Conservation (phyloP, 2,329 filamentous ascomycete genomes). For the Aureobasidium pullulans region DNA sequence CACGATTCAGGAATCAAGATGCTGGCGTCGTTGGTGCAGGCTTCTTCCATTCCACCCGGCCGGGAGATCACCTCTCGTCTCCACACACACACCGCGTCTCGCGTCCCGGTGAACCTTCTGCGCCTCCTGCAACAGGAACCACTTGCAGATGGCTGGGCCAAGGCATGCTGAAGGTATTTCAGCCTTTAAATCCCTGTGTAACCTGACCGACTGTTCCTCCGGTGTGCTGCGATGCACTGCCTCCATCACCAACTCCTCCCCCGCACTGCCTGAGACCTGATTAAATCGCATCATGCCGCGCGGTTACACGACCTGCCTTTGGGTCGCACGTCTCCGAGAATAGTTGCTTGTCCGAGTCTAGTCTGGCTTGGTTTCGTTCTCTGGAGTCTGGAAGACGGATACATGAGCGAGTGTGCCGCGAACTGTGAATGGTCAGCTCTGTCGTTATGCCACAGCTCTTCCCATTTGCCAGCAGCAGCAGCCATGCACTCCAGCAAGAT, state of each 20-base stretch:
- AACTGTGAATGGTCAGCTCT: constrained; percentile 13
- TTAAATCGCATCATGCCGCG: constrained; percentile 1
- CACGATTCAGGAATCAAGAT: not conserved
- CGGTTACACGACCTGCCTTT: not conserved
- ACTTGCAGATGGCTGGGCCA: not conserved
- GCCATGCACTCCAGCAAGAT: constrained; percentile 17
- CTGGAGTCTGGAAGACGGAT: constrained; percentile 1
- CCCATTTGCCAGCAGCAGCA: constrained; percentile 21
- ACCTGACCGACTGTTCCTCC: not conserved
- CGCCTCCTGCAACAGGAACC: not conserved
- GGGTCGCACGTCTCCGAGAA: constrained; percentile 4
- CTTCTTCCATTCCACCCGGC: constrained; percentile 5
- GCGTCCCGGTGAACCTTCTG: constrained; percentile 10
- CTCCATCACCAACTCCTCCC: not conserved
- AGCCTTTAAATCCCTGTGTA: constrained; percentile 4
- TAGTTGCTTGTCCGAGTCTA: constrained; percentile 9
- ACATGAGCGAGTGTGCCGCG: constrained; percentile 8
- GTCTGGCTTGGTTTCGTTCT: constrained; percentile 5
- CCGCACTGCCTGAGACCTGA: constrained; percentile 4
- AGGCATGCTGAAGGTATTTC: constrained; percentile 1
- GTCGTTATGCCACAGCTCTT: constrained; percentile 26
- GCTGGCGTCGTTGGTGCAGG: not conserved
- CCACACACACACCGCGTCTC: constrained; percentile 2
- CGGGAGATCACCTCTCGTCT: constrained; percentile 8
- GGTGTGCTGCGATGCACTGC: not conserved